Conservation (phyloP, 208 protist species). For the Angomonas ambiguus region DNA sequence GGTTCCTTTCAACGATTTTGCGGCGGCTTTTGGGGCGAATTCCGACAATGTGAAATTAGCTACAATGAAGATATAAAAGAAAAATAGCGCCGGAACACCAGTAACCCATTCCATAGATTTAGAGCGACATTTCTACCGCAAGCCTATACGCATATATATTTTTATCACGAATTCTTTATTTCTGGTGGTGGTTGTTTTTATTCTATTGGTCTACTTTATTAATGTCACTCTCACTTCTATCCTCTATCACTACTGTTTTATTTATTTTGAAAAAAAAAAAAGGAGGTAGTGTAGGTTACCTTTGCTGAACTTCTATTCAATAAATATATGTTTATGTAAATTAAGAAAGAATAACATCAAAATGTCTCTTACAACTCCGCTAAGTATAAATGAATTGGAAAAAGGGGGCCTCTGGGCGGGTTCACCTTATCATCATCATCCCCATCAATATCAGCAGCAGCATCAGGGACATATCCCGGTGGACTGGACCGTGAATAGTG, state of each 20-base stretch:
- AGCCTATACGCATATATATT: too few species aligned
- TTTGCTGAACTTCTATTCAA: background rate
- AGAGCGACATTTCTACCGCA: background rate
- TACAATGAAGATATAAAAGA: slow-evolving; percentile 47
- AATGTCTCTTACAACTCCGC: background rate
- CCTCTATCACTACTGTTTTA: background rate
- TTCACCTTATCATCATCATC: slow-evolving; percentile 6
- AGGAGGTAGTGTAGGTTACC: background rate
- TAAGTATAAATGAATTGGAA: slow-evolving; percentile 2
- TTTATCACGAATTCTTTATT: background rate
- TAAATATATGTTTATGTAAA: background rate
- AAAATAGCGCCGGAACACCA: too few species aligned
- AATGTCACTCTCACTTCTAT: background rate
- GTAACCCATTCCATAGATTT: too few species aligned
- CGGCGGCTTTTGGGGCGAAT: slow-evolving; percentile 56
- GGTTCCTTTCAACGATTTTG: slow-evolving; percentile 64
- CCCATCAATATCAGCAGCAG: too few species aligned
- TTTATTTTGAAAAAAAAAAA: background rate
- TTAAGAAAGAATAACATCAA: slow-evolving; percentile 16
- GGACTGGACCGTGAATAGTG: slow-evolving; percentile 22
- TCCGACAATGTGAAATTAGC: slow-evolving; percentile 29
- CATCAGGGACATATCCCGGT: slow-evolving; percentile 26
- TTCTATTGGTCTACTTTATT: background rate
- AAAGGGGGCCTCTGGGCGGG: background rate
- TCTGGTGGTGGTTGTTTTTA: background rate